These are phyloP conservation scores for Clathrospora elynae DNA, from an alignment of 2,329 filamentous ascomycete genomes.

Conservation along the genomic window DNA sequence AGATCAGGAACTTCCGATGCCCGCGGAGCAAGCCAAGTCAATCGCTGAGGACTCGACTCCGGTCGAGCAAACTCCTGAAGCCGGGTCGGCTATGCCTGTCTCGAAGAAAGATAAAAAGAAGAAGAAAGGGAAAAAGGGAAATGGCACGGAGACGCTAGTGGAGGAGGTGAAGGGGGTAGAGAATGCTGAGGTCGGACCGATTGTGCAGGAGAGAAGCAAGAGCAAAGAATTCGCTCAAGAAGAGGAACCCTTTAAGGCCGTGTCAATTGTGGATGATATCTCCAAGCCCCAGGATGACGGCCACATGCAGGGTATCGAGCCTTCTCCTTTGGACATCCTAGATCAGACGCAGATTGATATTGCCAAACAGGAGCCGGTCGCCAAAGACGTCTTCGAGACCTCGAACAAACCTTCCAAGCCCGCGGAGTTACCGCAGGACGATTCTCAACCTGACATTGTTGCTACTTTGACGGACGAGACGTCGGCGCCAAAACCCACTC, in stretches of 20 bases:
- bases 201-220: not conserved
- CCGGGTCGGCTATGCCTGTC: not conserved
- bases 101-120: constrained; percentile 28
- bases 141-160: constrained; percentile 12
- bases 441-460: not conserved
- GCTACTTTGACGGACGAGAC: constrained; percentile 1
- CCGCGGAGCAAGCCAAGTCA: not conserved
- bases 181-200: not conserved
- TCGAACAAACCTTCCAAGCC: not conserved
- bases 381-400: not conserved
- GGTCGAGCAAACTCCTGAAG: constrained; percentile 4
- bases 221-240: too few relatives aligned
- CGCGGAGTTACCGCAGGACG: not conserved
- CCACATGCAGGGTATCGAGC: too few relatives aligned
- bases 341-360: not conserved
- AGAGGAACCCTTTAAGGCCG: too few relatives aligned
- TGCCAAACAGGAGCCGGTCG: not conserved
- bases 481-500: not conserved
- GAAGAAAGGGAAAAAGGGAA: constrained; percentile 32
- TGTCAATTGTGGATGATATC: too few relatives aligned
- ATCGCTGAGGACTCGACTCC: not conserved
- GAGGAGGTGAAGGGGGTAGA: constrained; percentile 8
- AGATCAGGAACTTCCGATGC: constrained; percentile 3
- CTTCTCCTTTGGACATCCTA: too few relatives aligned
- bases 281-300: too few relatives aligned